Percentiles rank a stretch among this genome's conserved stretches.
phyloP scores from a whole-genome alignment of 2,329 filamentous ascomycete genomes.

The Lecanosticta acicola region DNA sequence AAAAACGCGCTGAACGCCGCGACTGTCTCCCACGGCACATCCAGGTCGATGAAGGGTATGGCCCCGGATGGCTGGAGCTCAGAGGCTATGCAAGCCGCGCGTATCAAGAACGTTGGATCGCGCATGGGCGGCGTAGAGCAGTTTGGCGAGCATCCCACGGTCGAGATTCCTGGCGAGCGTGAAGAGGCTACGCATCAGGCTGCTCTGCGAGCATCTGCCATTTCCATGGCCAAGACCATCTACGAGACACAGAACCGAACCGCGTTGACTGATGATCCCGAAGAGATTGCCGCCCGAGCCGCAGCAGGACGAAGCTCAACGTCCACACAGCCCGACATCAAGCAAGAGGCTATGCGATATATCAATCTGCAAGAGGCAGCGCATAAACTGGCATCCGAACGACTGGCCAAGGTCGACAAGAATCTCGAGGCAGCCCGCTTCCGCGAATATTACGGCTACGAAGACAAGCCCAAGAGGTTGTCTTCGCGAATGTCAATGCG shows the following conservation, averaged over 20 bases:
- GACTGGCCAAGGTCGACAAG: slow-evolving; percentile 72
- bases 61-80: slow-evolving; percentile 38
- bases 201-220: slow-evolving; percentile 70
- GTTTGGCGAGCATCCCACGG: slow-evolving; percentile 70
- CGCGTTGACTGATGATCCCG: slow-evolving; percentile 17
- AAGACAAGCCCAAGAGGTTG: slow-evolving; percentile 46
- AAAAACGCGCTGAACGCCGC: slow-evolving; percentile 69
- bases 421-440: slow-evolving; percentile 59
- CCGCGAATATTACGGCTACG: slow-evolving; percentile 71
- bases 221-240: slow-evolving; percentile 87
- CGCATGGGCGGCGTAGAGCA: slow-evolving; percentile 67
- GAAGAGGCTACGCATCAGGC: slow-evolving; percentile 70
- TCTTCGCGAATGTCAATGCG: slow-evolving; percentile 47
- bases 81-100: slow-evolving; percentile 55
- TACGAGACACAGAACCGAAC: slow-evolving; percentile 57
- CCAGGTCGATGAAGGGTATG: slow-evolving; percentile 15
- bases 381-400: slow-evolving; percentile 77
- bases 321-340: slow-evolving; percentile 44
- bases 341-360: slow-evolving; percentile 47
- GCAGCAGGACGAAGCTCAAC: slow-evolving; percentile 28
- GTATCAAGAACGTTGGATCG: slow-evolving; percentile 55
- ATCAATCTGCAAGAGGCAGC: slow-evolving; percentile 77
- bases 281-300: slow-evolving; percentile 24
- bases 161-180: slow-evolving; percentile 55
- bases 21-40: slow-evolving; percentile 57